Evolutionary conservation across 495 filamentous ascomycete genomes (phyloP), one percentile per base, ranked within the genome.

Genomic region (Penicillium daleae): DNA sequence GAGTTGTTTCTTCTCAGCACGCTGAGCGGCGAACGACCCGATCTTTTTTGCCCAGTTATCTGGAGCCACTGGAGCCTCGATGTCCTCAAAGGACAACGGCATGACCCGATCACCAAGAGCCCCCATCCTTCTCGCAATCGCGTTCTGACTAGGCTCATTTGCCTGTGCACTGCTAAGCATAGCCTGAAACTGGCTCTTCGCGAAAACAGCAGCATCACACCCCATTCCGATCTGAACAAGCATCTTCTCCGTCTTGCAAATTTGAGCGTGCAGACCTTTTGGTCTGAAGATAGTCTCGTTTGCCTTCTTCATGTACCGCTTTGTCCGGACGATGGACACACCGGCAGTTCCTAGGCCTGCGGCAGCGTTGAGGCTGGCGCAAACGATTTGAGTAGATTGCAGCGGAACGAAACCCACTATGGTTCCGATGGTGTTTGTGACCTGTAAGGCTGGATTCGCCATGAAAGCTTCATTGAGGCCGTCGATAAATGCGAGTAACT

Each of bases 381-480:
- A 46, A 4, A 61, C 60, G 2, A 71, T 56, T 55, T 73, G 71
- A 0, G 62, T 27, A 10, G 59, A 62, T 1, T 62, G 31, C 17
- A 55, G 19, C 6, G 71, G 71, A 3, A 65, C 55, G 7, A 73
- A 58, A 9, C 64, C 44, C n/a, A 62, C 37, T 13, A 73, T 27
- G 12, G 50, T 52, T 4, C 59, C 61, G 4, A 61, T 50, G 0
- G 22, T 32, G 17, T 60, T 59, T 1, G 60, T 54, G 7, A 60
- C 62, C 57, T 69, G 66, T 2, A 73, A 46, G 6, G 65, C 65
- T 9, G 71, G 71, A 26, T 69, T 59, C 13, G 68, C 71, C 15
- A 73, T 59, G 62, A 66, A 71, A 22, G 69, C 61, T 52, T 65
- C 64, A 33, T 72, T 72, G 19, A 72, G 60, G 29, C 33, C 64